Evolutionary conservation across 2,329 filamentous ascomycete genomes (phyloP).

Genomic region (Pseudomassariella vexata): DNA sequence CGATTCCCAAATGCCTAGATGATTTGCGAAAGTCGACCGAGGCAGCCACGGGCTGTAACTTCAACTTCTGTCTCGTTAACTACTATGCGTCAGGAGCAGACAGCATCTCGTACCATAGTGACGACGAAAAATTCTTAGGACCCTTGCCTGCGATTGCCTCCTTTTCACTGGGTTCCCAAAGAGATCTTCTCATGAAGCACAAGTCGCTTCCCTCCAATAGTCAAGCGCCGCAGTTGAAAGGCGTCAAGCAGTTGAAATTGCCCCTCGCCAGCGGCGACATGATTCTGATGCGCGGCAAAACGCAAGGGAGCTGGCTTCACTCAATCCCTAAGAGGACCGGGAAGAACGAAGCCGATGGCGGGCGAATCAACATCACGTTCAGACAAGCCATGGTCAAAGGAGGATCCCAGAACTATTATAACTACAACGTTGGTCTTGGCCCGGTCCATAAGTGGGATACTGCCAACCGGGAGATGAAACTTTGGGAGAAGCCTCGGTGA

Average conservation of each 20-base stretch:
- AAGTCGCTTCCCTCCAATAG: constrained; percentile 48
- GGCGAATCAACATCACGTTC: constrained; percentile 74
- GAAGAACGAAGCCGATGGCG: constrained; percentile 55
- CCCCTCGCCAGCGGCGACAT: constrained; percentile 65
- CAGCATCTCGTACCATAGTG: constrained; percentile 74
- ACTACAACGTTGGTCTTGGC: constrained; percentile 73
- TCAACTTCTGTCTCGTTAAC: constrained; percentile 78
- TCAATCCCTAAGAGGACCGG: constrained; percentile 70
- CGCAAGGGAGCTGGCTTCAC: constrained; percentile 74
- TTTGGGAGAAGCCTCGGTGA: constrained; percentile 21
- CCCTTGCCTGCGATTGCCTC: constrained; percentile 66
- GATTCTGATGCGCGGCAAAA: constrained; percentile 70
- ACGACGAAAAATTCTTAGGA: constrained; percentile 74
- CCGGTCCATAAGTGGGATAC: constrained; percentile 64
- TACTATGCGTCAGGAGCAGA: constrained; percentile 76
- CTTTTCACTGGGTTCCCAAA: constrained; percentile 63
- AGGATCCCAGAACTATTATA: constrained; percentile 78
- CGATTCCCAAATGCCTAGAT: constrained; percentile 65
- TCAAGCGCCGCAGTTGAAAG: constrained; percentile 21
- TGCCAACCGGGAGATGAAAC: constrained; percentile 41
- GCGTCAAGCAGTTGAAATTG: constrained; percentile 39
- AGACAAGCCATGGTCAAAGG: constrained; percentile 63
- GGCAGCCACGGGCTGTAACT: constrained; percentile 57
- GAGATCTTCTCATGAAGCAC: constrained; percentile 77
- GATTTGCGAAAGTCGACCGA: constrained; percentile 58